Evolutionary conservation across 2,329 filamentous ascomycete genomes (phyloP).

Genomic region (Fusarium beomiforme): DNA sequence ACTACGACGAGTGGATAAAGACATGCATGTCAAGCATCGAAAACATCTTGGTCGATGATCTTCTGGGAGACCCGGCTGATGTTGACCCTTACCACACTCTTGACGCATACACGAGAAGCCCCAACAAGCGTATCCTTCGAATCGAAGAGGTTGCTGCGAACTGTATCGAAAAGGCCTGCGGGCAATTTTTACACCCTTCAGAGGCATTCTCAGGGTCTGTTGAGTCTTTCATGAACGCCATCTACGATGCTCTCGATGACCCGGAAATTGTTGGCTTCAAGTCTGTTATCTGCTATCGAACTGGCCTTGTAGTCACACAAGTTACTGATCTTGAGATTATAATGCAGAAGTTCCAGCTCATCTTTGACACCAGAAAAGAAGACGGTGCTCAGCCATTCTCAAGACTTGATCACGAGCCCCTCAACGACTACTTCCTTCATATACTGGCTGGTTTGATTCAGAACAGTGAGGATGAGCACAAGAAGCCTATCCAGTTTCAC

Average conservation of each 20-base stretch:
- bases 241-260: conserved; percentile 69
- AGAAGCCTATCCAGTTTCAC: conserved; percentile 85
- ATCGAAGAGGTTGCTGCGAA: conserved; percentile 78
- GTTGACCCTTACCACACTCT: conserved; percentile 72
- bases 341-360: conserved; percentile 50
- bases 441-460: conserved; percentile 68
- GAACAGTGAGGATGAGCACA: conserved; percentile 53
- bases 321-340: conserved; percentile 55
- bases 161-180: conserved; percentile 61
- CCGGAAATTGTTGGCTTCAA: conserved; percentile 82
- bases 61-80: conserved; percentile 65
- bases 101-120: conserved; percentile 69
- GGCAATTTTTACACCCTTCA: conserved; percentile 42
- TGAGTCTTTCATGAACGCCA: conserved; percentile 51
- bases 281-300: conserved; percentile 83
- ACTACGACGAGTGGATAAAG: conserved; percentile 66
- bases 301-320: conserved; percentile 70
- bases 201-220: conserved; percentile 50
- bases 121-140: conserved; percentile 78
- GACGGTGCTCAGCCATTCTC: conserved; percentile 50
- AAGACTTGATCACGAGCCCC: conserved; percentile 67
- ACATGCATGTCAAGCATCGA: conserved; percentile 78
- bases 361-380: conserved; percentile 44
- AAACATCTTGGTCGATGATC: conserved; percentile 81
- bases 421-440: conserved; percentile 78